A percentile compares a stretch with the other conserved stretches of the same genome.
Evolutionary conservation across 225 moss, liverwort and hornwort genomes (phyloP).

Genomic region (Straminergon stramineum): DNA sequence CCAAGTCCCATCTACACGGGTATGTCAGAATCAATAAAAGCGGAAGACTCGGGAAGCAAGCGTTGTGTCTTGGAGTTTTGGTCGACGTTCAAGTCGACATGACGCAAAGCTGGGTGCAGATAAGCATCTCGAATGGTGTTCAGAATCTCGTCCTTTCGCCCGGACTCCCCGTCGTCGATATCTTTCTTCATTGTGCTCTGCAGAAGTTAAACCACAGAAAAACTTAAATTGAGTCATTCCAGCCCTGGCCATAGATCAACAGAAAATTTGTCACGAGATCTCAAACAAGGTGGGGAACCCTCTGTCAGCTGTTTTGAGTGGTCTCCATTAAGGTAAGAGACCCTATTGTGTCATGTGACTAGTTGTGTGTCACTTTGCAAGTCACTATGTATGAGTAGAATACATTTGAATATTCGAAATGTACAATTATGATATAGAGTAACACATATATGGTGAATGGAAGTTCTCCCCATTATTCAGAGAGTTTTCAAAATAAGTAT

Average conservation of each 20-base stretch:
- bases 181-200: conserved; percentile 75
- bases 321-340: neutral
- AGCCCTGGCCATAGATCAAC: neutral
- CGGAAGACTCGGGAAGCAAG: conserved; percentile 40
- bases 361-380: neutral
- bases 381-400: neutral
- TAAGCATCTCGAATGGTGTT: conserved; percentile 45
- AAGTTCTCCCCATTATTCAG: neutral
- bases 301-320: neutral
- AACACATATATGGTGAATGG: neutral
- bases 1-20: conserved; percentile 1
- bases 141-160: conserved; percentile 32
- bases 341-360: neutral
- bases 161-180: conserved; percentile 36
- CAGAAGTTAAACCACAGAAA: neutral
- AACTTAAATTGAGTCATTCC: neutral
- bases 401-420: neutral
- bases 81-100: conserved; percentile 38
- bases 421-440: neutral
- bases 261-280: neutral
- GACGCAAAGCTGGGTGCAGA: conserved; percentile 60
- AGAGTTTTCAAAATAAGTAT: too few relatives aligned
- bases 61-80: conserved; percentile 36
- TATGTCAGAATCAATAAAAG: conserved; percentile 7
- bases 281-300: neutral